Evolutionary conservation across 176 grass and related monocot genomes (phyloP).

Genomic region (Carex scoparia): DNA sequence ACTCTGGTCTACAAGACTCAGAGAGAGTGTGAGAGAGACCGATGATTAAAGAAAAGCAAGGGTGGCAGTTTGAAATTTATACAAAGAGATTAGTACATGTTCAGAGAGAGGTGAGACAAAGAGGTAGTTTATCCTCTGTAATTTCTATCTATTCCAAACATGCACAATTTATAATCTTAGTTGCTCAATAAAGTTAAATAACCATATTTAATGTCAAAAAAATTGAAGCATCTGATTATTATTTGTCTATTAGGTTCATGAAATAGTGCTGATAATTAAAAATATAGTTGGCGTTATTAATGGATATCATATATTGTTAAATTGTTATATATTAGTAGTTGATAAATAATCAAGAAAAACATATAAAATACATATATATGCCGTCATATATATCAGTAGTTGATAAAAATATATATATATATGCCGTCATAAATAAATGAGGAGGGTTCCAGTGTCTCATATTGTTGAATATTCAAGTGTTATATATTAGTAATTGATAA

Average conservation of each 20-base stretch:
- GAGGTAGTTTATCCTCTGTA: neutral
- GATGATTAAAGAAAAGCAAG: constrained; percentile 21
- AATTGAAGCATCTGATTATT: neutral
- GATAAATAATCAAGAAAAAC: neutral
- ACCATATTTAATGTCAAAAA: neutral
- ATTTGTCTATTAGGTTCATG: neutral
- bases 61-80: constrained; percentile 31
- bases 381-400: neutral
- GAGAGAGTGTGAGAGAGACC: constrained; percentile 2
- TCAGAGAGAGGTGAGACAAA: neutral
- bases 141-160: neutral
- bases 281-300: neutral
- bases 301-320: neutral
- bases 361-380: neutral
- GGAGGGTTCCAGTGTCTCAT: neutral
- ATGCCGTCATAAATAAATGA: neutral
- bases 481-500: neutral
- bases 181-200: neutral
- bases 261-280: neutral
- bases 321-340: neutral
- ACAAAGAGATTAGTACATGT: neutral
- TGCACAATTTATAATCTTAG: neutral
- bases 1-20: neutral
- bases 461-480: neutral
- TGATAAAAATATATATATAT: neutral